A percentile compares a stretch with the other conserved stretches of the same genome.
Evolutionary conservation across 2,329 filamentous ascomycete genomes (phyloP).

Genomic region (Fusarium pseudonygamai): DNA sequence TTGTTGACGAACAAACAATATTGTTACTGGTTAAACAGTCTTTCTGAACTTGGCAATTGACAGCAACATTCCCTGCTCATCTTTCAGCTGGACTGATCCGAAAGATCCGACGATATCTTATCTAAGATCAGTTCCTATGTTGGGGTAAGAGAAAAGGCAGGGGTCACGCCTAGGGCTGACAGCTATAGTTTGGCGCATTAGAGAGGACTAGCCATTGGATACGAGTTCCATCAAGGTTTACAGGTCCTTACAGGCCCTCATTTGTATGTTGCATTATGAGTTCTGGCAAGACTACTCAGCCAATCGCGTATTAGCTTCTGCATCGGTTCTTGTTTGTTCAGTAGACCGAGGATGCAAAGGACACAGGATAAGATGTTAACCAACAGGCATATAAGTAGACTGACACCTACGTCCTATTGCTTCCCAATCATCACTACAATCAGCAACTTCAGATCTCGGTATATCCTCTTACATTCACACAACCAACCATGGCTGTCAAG

Average conservation of each 20-base stretch:
- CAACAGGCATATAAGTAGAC: not conserved
- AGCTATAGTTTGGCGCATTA: not conserved
- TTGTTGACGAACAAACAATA: too few relatives aligned
- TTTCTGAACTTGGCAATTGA: not conserved
- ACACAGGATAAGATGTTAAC: not conserved
- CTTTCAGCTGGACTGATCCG: not conserved
- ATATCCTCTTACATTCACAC: not conserved
- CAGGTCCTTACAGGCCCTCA: too few relatives aligned
- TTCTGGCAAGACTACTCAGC: not conserved
- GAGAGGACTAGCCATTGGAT: rapidly evolving
- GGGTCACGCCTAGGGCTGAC: not conserved
- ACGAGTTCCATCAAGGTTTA: not conserved
- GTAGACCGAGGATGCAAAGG: too few relatives aligned
- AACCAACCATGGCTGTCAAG: not conserved
- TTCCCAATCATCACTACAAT: not conserved
- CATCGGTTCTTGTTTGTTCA: too few relatives aligned
- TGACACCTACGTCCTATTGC: not conserved
- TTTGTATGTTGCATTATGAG: too few relatives aligned
- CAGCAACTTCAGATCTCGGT: not conserved
- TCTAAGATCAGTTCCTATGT: not conserved
- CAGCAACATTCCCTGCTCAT: too few relatives aligned
- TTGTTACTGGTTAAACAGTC: not conserved
- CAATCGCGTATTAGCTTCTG: not conserved
- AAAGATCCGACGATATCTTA: not conserved
- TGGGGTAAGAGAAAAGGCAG: not conserved